Evolutionary conservation across 2,329 filamentous ascomycete genomes (phyloP).

Genomic region (Elsinoe ampelina): DNA sequence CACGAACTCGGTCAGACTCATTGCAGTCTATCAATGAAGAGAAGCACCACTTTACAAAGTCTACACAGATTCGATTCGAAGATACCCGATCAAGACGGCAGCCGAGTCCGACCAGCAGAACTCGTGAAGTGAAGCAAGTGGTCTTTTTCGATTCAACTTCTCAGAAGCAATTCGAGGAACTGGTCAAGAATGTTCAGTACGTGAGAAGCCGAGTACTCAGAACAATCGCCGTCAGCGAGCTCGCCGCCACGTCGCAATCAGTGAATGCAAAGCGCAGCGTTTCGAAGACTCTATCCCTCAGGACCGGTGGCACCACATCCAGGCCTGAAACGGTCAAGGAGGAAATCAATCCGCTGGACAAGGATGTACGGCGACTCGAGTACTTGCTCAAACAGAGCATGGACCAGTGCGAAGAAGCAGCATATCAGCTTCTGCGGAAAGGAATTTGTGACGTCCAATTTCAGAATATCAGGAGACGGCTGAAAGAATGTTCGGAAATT

Average conservation of each 20-base stretch:
- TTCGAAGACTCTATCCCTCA: background rate
- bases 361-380: background rate
- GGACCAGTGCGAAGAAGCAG: constrained; percentile 8
- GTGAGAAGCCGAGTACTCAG: background rate
- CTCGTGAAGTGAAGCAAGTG: background rate
- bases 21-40: constrained; percentile 7
- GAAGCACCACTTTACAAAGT: background rate
- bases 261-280: background rate
- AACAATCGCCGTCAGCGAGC: background rate
- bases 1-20: background rate
- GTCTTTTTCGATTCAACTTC: constrained; percentile 8
- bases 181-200: background rate
- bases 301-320: background rate
- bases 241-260: background rate
- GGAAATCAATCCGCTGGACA: background rate
- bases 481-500: background rate
- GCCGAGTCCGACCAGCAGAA: background rate
- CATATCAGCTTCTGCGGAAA: constrained; percentile 7
- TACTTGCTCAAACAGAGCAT: background rate
- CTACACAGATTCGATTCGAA: background rate
- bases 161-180: constrained; percentile 6
- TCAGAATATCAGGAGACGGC: background rate
- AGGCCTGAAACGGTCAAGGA: background rate
- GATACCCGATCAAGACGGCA: background rate
- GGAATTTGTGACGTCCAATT: background rate